phyloP scores from a whole-genome alignment of 257 asterid genomes.

The Salvia rosmarinus region DNA sequence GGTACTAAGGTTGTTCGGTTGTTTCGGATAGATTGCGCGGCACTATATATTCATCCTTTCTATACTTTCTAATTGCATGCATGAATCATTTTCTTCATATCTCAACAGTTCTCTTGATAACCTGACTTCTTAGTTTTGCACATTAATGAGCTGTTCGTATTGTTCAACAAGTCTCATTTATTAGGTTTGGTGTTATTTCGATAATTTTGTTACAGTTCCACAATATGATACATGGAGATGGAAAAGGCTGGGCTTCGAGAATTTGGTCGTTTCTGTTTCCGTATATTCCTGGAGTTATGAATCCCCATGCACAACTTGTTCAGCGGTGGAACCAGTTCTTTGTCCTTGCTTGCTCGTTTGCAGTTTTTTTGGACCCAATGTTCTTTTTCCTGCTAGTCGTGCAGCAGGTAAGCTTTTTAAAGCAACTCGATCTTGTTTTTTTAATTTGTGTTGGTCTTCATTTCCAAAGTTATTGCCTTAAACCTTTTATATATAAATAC shows the following conservation, averaged over 20 bases:
- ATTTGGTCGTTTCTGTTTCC: slow-evolving; percentile 43
- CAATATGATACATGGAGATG: slow-evolving; percentile 70
- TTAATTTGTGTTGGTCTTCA: neutral
- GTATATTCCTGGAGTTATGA: slow-evolving; percentile 71
- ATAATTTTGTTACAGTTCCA: slow-evolving; percentile 57
- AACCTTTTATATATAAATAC: neutral
- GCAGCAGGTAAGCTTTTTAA: slow-evolving; percentile 51
- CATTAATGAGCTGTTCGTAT: neutral
- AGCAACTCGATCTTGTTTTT: slow-evolving; percentile 1
- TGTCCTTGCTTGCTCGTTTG: slow-evolving; percentile 69
- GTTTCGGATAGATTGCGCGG: slow-evolving; percentile 2
- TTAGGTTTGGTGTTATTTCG: neutral
- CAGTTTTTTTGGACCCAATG: slow-evolving; percentile 76
- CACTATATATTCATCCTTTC: slow-evolving; percentile 7
- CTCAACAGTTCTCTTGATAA: slow-evolving; percentile 1
- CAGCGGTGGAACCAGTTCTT: slow-evolving; percentile 87
- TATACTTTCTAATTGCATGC: neutral
- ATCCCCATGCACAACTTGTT: slow-evolving; percentile 65
- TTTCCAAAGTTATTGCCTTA: slow-evolving; percentile 3
- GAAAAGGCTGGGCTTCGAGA: slow-evolving; percentile 80
- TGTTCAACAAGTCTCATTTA: neutral
- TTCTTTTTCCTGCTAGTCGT: slow-evolving; percentile 72
- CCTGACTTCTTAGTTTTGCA: neutral
- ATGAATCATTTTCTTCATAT: neutral
- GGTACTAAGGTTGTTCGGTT: neutral